Base-by-base conservation (phyloP, 2,329 filamentous ascomycete genomes). In the Xylariaceae sp. region DNA sequence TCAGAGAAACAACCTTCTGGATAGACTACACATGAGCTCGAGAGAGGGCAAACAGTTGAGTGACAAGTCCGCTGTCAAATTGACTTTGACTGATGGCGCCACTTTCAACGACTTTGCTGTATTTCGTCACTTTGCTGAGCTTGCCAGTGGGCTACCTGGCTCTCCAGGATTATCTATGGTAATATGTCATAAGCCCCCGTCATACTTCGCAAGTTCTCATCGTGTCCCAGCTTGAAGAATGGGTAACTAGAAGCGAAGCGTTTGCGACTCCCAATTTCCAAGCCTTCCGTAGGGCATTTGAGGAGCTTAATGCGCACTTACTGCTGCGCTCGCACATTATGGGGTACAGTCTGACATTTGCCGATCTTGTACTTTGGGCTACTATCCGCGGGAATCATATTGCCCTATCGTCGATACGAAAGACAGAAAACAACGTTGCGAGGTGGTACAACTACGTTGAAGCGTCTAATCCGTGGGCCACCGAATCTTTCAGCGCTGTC, bases 401-500 rank as follows among this genome's bases (percentile, higher is more conserved):
- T 17, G 88, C 90, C 14, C 81, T 88, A 65, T 86, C 89, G 3
- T 89, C 89, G 63, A 81, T 96, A 67, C 89, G 89, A 76, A 89
- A 90, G 75, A 78, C 84, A 24, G 83, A 93, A 62, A 79, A 83
- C 57, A 96, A 93, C 73, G 73, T 96, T 60, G 85, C 85, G 49
- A 85, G 92, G 62, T 96, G 92, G 92, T 96, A 92, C 76, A 84
- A 80, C 66, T 96, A 89, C 72, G 81, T 96, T 62, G 91, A 96
- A 75, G 84, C 89, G 65, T 85, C 85, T 19, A 88, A 91, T 74
- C 88, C 88, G 11, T 90, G 91, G 80, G 82, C 90, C 53, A 80
- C 79, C 61, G 86, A 39, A 21, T 23, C 87, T 53, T 79, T 90
- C 62, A 89, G 90, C 67, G 78, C 80, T 5, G 78, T 88, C 66